These are phyloP conservation scores for Citrus inodora DNA, from an alignment of 345 rosid genomes.

Conservation along the genomic window DNA sequence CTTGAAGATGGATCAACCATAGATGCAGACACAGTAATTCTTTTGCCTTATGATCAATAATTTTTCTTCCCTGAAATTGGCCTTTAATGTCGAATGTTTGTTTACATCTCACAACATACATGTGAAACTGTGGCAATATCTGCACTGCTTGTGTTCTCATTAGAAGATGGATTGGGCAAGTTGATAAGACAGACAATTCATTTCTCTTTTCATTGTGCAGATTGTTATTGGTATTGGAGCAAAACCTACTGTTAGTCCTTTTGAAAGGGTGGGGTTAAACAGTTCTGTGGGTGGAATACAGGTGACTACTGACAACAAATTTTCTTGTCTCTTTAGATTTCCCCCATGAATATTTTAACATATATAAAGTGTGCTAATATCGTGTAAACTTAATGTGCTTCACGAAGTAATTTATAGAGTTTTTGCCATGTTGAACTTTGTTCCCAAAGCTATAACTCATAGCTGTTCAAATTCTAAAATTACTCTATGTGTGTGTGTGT, in stretches of 20 bases:
- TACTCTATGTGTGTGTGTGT: neutral
- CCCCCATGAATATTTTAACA: neutral
- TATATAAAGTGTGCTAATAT: neutral
- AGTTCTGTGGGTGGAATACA: conserved; percentile 75
- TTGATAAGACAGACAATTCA: neutral
- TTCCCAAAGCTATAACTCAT: neutral
- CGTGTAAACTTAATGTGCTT: neutral
- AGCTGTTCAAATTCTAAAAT: neutral
- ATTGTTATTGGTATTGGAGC: conserved; percentile 89
- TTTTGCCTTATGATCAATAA: conserved; percentile 13
- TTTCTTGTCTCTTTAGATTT: neutral
- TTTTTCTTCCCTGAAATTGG: neutral
- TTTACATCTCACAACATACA: neutral
- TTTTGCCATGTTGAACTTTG: conserved; percentile 1
- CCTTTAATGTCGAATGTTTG: neutral
- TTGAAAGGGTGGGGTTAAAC: conserved; percentile 65
- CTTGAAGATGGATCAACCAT: conserved; percentile 82
- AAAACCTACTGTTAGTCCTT: conserved; percentile 77
- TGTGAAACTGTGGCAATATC: neutral
- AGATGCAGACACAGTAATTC: conserved; percentile 72
- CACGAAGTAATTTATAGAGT: neutral
- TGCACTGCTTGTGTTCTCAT: neutral
- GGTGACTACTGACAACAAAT: conserved; percentile 32
- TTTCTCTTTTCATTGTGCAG: conserved; percentile 35
- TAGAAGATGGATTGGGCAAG: neutral